phyloP scores from a whole-genome alignment of 2,329 filamentous ascomycete species.

The Chrysoporthe cubensis region DNA sequence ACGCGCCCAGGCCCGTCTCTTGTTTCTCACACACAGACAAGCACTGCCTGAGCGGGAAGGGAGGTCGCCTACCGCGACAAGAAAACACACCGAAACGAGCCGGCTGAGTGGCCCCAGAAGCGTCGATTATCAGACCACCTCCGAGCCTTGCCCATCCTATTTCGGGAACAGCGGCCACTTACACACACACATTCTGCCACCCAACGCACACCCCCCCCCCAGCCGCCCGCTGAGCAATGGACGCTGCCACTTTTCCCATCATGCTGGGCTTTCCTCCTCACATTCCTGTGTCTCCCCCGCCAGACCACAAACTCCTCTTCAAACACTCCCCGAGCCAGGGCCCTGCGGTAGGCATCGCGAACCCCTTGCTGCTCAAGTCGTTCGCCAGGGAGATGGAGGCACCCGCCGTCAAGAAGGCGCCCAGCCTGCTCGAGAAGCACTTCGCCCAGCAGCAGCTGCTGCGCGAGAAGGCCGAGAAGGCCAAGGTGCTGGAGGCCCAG shows the following conservation, averaged over 20 bases:
- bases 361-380: constrained; percentile 30
- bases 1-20: no score
- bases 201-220: not conserved
- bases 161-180: constrained; percentile 13
- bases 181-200: not conserved
- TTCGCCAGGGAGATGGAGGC: constrained; percentile 33
- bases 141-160: constrained; percentile 23
- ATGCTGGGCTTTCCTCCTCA: constrained; percentile 34
- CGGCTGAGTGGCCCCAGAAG: constrained; percentile 28
- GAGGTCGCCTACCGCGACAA: no score
- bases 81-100: constrained; percentile 12
- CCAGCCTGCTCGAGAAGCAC: constrained; percentile 26
- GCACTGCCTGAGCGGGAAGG: no score
- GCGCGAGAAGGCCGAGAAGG: constrained; percentile 16
- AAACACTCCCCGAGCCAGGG: constrained; percentile 24
- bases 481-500: constrained; percentile 10
- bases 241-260: constrained; percentile 24
- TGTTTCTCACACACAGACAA: no score
- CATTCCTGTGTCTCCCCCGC: constrained; percentile 45
- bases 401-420: constrained; percentile 24
- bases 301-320: constrained; percentile 43
- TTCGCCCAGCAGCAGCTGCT: constrained; percentile 23
- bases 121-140: constrained; percentile 28
- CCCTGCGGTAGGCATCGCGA: constrained; percentile 20
- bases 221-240: constrained; percentile 13